Evolutionary conservation across 257 asterid species (phyloP).

Genomic region (Parsonsia alboflavescens): DNA sequence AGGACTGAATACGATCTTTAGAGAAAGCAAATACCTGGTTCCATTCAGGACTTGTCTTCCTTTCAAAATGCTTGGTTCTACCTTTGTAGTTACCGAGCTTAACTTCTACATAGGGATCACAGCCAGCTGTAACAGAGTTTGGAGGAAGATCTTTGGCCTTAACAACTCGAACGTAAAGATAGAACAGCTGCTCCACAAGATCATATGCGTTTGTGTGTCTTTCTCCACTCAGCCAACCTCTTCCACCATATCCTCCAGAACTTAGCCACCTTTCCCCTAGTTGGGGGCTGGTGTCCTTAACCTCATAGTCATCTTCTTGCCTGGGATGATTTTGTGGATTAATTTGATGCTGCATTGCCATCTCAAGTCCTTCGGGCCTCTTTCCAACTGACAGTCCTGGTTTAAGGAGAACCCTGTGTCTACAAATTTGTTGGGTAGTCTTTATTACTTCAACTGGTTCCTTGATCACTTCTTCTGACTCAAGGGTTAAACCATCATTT

Average conservation of each 20-base stretch:
- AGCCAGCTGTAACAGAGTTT: slow-evolving; percentile 29
- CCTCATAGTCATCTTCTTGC: slow-evolving; percentile 48
- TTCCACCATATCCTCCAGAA: slow-evolving; percentile 27
- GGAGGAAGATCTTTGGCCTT: slow-evolving; percentile 64
- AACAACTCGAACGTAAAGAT: slow-evolving; percentile 65
- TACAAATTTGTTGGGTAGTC: slow-evolving; percentile 32
- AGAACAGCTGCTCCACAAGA: slow-evolving; percentile 71
- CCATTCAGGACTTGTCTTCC: slow-evolving; percentile 58
- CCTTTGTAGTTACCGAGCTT: slow-evolving; percentile 79
- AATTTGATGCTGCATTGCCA: slow-evolving; percentile 40
- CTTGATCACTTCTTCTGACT: slow-evolving; percentile 14
- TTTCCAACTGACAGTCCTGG: slow-evolving; percentile 29
- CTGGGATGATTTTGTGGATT: slow-evolving; percentile 24
- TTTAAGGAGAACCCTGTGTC: slow-evolving; percentile 34
- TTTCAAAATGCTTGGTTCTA: slow-evolving; percentile 45
- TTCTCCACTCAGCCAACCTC: slow-evolving; percentile 55
- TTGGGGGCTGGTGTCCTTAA: slow-evolving; percentile 54
- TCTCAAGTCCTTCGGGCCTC: slow-evolving; percentile 23
- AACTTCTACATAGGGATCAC: slow-evolving; percentile 68
- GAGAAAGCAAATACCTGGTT: slow-evolving; percentile 77
- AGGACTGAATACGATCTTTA: slow-evolving; percentile 62
- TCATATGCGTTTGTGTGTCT: slow-evolving; percentile 48
- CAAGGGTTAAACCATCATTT: slow-evolving; percentile 15
- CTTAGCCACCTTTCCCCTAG: slow-evolving; percentile 50
- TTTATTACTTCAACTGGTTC: slow-evolving; percentile 26